Percentiles rank a stretch among this genome's conserved stretches.
phyloP scores from a whole-genome alignment of 2,329 filamentous ascomycete species.

The Dactylellina sp. region DNA sequence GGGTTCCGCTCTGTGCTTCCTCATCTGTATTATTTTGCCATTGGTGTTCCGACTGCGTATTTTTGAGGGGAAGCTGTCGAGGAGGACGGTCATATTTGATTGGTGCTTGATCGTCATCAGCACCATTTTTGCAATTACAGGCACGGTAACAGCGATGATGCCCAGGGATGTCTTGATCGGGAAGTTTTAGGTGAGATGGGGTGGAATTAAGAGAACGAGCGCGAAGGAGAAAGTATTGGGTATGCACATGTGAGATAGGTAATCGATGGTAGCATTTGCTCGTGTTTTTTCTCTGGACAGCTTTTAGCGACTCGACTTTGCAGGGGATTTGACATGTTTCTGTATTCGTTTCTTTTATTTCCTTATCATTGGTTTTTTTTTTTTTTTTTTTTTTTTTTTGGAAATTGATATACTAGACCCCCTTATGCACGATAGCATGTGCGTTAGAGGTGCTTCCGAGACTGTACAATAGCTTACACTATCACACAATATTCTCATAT shows the following conservation, averaged over 20 bases:
- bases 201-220: too few relatives aligned
- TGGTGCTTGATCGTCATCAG: slow-evolving; percentile 78
- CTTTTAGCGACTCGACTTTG: slow-evolving; percentile 14
- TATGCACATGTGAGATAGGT: slow-evolving; percentile 5
- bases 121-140: slow-evolving; percentile 76
- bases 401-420: neutral
- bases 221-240: neutral
- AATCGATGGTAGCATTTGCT: neutral
- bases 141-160: slow-evolving; percentile 71
- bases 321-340: neutral
- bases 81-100: slow-evolving; percentile 73
- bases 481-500: neutral
- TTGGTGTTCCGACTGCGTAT: slow-evolving; percentile 90
- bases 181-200: slow-evolving; percentile 8
- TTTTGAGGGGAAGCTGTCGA: slow-evolving; percentile 78
- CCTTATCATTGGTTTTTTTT: neutral
- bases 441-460: neutral
- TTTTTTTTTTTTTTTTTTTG: neutral
- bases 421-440: neutral
- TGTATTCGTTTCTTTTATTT: too few relatives aligned
- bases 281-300: neutral
- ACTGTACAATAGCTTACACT: slow-evolving; percentile 7
- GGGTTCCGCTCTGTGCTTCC: slow-evolving; percentile 89
- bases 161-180: slow-evolving; percentile 51
- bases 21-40: slow-evolving; percentile 91